Evolutionary conservation across 2,329 filamentous ascomycete species (phyloP).

Genomic region (Epichloe sibirici): DNA sequence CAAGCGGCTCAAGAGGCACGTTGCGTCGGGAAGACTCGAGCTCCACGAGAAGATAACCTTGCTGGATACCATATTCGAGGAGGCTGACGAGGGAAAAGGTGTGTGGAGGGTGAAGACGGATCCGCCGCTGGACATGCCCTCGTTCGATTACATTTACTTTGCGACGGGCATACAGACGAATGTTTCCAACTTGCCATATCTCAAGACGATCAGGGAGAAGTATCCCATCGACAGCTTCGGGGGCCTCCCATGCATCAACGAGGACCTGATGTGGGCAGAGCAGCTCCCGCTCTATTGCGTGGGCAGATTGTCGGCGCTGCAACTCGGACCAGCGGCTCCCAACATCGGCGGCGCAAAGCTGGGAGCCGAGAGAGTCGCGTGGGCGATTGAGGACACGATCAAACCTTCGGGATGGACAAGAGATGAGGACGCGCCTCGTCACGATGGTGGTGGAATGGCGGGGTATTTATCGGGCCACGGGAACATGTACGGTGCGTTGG

Average conservation of each 20-base stretch:
- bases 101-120: conserved; percentile 35
- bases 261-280: conserved; percentile 64
- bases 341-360: conserved; percentile 64
- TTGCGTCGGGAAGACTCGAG: conserved; percentile 36
- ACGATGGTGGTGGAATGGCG: conserved; percentile 7
- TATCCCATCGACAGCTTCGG: conserved; percentile 50
- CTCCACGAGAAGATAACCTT: conserved; percentile 49
- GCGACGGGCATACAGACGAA: conserved; percentile 61
- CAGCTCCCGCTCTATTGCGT: conserved; percentile 64
- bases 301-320: conserved; percentile 53
- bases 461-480: conserved; percentile 23
- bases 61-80: conserved; percentile 36
- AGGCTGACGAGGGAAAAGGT: conserved; percentile 17
- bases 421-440: background rate
- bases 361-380: conserved; percentile 61
- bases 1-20: conserved; percentile 52
- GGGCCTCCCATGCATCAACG: conserved; percentile 60
- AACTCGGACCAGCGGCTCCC: conserved; percentile 58
- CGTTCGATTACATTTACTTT: conserved; percentile 59
- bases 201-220: conserved; percentile 45
- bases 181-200: conserved; percentile 45
- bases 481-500: conserved; percentile 23
- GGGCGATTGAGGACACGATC: conserved; percentile 50
- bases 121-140: conserved; percentile 41
- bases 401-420: conserved; percentile 9